Evolutionary conservation across 305 asterid species (phyloP).

Genomic region (Lippia alba): DNA sequence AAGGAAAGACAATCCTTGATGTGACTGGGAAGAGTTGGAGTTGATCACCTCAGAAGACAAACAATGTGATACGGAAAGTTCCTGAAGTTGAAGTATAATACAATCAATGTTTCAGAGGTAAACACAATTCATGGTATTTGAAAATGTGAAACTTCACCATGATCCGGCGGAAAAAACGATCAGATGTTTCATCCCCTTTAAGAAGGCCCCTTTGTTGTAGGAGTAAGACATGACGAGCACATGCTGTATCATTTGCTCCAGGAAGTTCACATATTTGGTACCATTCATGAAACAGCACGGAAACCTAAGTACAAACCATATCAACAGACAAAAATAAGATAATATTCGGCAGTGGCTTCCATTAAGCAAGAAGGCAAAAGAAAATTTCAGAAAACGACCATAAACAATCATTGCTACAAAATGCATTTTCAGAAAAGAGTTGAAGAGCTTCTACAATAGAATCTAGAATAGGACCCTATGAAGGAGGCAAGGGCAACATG

Average conservation of each 20-base stretch:
- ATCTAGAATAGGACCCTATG: background rate
- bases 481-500: background rate
- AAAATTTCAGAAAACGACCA: background rate
- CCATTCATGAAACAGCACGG: conserved; percentile 85
- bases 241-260: conserved; percentile 78
- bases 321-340: conserved; percentile 21
- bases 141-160: conserved; percentile 51
- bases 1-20: conserved; percentile 80
- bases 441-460: background rate
- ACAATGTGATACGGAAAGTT: conserved; percentile 87
- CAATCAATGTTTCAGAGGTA: no score
- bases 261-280: conserved; percentile 87
- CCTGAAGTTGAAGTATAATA: conserved; percentile 52
- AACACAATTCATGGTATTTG: background rate
- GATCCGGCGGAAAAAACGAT: conserved; percentile 80
- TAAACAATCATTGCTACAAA: background rate
- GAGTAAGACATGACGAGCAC: conserved; percentile 66
- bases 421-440: background rate
- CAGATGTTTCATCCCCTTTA: conserved; percentile 90
- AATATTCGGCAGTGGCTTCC: background rate
- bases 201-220: conserved; percentile 85
- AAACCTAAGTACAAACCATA: conserved; percentile 55
- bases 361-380: conserved; percentile 3
- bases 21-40: conserved; percentile 69
- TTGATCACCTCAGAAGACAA: conserved; percentile 74